Evolutionary conservation across 2,329 filamentous ascomycete genomes (phyloP), one percentile per base, ranked within the genome.

Genomic region (Macrophomina pseudophaseolina): DNA sequence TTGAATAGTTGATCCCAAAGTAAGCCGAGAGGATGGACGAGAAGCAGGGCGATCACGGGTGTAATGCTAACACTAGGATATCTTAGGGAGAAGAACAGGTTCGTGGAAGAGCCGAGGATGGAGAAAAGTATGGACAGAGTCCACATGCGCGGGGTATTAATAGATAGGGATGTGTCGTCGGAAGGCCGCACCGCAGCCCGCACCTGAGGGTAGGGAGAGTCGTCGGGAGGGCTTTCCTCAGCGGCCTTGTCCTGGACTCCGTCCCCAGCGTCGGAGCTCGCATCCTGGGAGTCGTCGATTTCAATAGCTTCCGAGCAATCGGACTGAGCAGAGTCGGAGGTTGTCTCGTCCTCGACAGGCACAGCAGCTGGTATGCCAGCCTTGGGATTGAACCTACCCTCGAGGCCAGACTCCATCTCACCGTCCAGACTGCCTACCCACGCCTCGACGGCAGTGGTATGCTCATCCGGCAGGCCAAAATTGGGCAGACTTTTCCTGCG

Each of bases 21-120:
- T 30, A 92, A 86, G 68, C 93, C 93, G 65, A 96, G 86, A 2
- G 93, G 93, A 74, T 95, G 93, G 54, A 93, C 92, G 66, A 97
- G 87, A 67, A 96, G 83, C 73, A 95, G 84, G 35, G 92, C 92
- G 81, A 97, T 96, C 71, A 97, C 91, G 46, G 92, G 92, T 28
- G 92, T 94, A 74, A 96, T 94, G 68, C 91, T 91, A 76, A 96
- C 92, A 77, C 92, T 95, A 33, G 93, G 93, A 83, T 95, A 96
- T 86, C 93, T 87, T 75, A 96, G 83, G 42, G 92, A 94, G 82
- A 96, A 97, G 81, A 96, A 95, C 48, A 96, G 81, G 77, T 95
- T 95, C 28, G 91, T 93, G 2, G 91, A 91, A 54, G 92, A 94
- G 68, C 92, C 92, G 46, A 93, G 85, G 44, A 95, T 84, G 8